Percentiles rank a stretch among this genome's conserved stretches.
These are phyloP conservation scores for Elaphomyces granulatus DNA, from an alignment of 495 filamentous ascomycete species.

Conservation along the genomic window DNA sequence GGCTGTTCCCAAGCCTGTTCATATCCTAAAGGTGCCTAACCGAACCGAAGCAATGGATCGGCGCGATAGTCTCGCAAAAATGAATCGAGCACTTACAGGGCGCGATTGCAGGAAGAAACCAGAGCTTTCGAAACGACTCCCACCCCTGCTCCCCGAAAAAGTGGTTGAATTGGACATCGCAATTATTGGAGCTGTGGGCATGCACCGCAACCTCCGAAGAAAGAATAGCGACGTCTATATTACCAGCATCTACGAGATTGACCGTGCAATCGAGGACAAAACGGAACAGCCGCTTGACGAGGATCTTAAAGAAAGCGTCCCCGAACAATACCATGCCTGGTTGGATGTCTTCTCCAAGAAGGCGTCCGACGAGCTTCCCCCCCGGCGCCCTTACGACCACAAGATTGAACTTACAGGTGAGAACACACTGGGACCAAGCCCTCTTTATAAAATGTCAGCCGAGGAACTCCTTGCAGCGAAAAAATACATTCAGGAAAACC, in stretches of 20 bases:
- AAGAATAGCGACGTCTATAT: slow-evolving; percentile 1
- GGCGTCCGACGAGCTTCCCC: slow-evolving; percentile 3
- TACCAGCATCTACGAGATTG: background rate
- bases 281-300: background rate
- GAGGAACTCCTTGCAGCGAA: slow-evolving; percentile 10
- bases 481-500: slow-evolving; percentile 10
- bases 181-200: background rate
- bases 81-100: too few species aligned
- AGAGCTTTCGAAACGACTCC: too few species aligned
- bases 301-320: background rate
- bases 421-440: slow-evolving; percentile 2
- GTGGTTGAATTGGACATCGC: slow-evolving; percentile 2
- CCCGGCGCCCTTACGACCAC: slow-evolving; percentile 3
- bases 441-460: slow-evolving; percentile 14
- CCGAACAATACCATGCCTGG: slow-evolving; percentile 1
- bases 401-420: slow-evolving; percentile 5
- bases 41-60: too few species aligned
- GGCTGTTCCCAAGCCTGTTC: too few species aligned
- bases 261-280: background rate
- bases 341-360: background rate
- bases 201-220: background rate
- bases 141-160: too few species aligned
- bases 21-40: too few species aligned
- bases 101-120: too few species aligned
- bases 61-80: too few species aligned